Evolutionary conservation across 2,329 filamentous ascomycete genomes (phyloP), one percentile per base, ranked within the genome.

Genomic region (Sphaerulina musiva): DNA sequence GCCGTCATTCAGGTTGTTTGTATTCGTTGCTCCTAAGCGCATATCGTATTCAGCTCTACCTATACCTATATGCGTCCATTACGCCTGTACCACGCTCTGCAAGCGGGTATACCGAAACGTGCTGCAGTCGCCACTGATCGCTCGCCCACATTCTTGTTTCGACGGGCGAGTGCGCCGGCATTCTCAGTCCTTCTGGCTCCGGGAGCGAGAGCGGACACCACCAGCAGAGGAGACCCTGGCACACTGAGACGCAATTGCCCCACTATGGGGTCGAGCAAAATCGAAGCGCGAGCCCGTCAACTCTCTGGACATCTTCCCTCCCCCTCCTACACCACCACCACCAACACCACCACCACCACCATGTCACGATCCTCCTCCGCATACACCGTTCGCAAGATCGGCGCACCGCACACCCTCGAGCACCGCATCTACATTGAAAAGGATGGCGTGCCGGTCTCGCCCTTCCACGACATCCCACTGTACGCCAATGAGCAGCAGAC

Each of bases 361-460:
- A 50, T 59, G 49, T 43, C 44, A 26, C 44, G 44, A 68, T 84
- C 86, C 78, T 74, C 82, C 61, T 80, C 82, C 59, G 73, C 74
- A 61, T 98, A 89, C 80, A 80, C 79, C 69, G 76, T 87, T 72
- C 87, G 91, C 78, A 96, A 95, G 82, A 80, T 95, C 71, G 93
- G 81, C 68, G 84, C 88, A 69, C 83, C 89, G 69, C 86, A 96
- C 81, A 97, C 93, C 67, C 80, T 95, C 72, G 91, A 97, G 80
- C 90, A 95, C 83, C 89, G 93, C 72, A 85, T 96, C 77, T 98
- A 86, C 83, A 84, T 97, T 72, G 92, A 98, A 82, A 91, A 95
- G 80, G 89, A 97, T 87, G 93, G 92, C 78, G 79, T 87, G 62
- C 87, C 89, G 65, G 75, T 97, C 74, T 97, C 92, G 61, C 87